A percentile compares a stretch with the other conserved stretches of the same genome.
These are phyloP conservation scores for Crithidia bombi DNA, from an alignment of 208 protist species.

Conservation along the genomic window DNA sequence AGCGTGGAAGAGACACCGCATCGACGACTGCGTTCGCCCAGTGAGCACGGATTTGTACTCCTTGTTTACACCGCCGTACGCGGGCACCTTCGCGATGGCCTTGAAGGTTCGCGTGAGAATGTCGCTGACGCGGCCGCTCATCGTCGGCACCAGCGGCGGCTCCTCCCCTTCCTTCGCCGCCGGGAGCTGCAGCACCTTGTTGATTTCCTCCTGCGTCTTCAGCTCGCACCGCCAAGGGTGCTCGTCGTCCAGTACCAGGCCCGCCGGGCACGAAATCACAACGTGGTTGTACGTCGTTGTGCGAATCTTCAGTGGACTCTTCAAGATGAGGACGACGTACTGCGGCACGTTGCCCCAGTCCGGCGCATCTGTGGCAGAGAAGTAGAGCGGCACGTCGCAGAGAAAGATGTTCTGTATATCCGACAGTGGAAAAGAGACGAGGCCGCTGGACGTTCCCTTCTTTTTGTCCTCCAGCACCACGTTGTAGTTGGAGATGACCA, in stretches of 20 bases:
- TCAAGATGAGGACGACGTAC: constrained; percentile 84
- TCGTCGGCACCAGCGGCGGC: constrained; percentile 62
- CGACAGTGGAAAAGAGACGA: constrained; percentile 60
- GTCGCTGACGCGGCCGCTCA: constrained; percentile 82
- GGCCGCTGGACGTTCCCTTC: constrained; percentile 44
- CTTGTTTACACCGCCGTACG: constrained; percentile 80
- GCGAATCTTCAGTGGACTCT: constrained; percentile 71
- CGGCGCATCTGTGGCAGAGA: constrained; percentile 32
- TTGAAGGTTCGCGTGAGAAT: constrained; percentile 86
- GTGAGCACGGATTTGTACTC: constrained; percentile 76
- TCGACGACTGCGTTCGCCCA: constrained; percentile 49
- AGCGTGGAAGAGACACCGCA: constrained; percentile 77
- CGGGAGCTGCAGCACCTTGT: constrained; percentile 37
- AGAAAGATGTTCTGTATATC: constrained; percentile 82
- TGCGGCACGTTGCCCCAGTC: constrained; percentile 50
- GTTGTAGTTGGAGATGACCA: constrained; percentile 82
- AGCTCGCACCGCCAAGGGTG: constrained; percentile 83
- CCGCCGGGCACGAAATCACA: constrained; percentile 79
- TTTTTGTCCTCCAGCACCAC: constrained; percentile 83
- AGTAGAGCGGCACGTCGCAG: constrained; percentile 77
- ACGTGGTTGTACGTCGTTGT: constrained; percentile 81
- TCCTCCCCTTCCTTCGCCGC: constrained; percentile 31
- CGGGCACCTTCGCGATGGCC: constrained; percentile 72
- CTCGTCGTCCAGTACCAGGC: constrained; percentile 59
- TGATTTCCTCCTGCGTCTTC: constrained; percentile 80